These are phyloP conservation scores for Tephrocybe sp. DNA, from an alignment of 768 basidiomycete genomes.

Conservation along the genomic window DNA sequence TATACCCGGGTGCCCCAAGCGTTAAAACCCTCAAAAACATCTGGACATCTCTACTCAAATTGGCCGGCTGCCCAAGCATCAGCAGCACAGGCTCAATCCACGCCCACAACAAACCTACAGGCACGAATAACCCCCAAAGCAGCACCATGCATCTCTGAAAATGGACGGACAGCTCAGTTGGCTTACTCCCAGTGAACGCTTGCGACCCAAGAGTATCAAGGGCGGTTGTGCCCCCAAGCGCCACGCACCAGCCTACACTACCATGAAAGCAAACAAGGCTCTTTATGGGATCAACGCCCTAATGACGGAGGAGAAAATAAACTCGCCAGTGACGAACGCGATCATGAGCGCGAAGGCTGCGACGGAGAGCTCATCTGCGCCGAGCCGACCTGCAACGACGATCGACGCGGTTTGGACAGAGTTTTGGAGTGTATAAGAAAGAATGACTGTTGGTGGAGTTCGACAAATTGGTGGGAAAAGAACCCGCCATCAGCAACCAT, in stretches of 20 bases:
- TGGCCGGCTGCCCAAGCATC: constrained; percentile 57
- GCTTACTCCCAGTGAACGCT: constrained; percentile 65
- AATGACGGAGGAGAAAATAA: constrained; percentile 24
- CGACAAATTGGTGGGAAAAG: neutral
- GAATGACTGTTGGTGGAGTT: constrained; percentile 44
- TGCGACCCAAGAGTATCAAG: constrained; percentile 79
- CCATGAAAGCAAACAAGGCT: constrained; percentile 12
- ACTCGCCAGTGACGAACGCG: constrained; percentile 78
- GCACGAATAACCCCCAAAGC: constrained; percentile 64
- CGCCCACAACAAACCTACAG: constrained; percentile 62
- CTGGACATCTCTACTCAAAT: constrained; percentile 62
- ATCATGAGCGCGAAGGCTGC: constrained; percentile 77
- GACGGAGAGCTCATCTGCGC: constrained; percentile 67
- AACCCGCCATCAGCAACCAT: neutral
- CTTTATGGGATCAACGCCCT: constrained; percentile 46
- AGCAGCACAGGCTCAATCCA: constrained; percentile 64
- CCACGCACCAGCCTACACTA: constrained; percentile 69
- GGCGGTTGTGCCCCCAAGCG: constrained; percentile 76
- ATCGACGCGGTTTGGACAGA: constrained; percentile 70
- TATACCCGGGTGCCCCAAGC: constrained; percentile 68
- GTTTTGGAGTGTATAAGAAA: constrained; percentile 73
- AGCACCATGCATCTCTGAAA: constrained; percentile 69
- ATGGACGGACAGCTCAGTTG: constrained; percentile 70
- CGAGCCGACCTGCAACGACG: constrained; percentile 40
- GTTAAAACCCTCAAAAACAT: constrained; percentile 63